Base-by-base conservation (phyloP, 1,139 yeast genomes). In the Lodderomyces jiufengensis region DNA sequence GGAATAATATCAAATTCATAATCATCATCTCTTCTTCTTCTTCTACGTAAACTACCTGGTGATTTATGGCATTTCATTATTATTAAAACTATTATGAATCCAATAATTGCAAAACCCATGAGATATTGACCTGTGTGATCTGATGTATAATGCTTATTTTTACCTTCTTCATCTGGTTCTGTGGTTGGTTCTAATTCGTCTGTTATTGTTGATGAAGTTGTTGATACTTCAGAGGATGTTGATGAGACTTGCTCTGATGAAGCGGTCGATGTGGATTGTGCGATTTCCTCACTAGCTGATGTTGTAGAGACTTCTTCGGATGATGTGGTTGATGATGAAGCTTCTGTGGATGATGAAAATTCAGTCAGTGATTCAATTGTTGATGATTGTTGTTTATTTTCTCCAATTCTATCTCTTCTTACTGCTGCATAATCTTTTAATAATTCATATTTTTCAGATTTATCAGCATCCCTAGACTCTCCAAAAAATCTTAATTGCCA, bases 401-500 rank as follows among this genome's bases (percentile, higher is more conserved):
- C 27, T n/a, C 25, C 20, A 20, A 28, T 29, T 31, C 37, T 35
- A 9, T 49, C 45, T 41, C 70, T 56, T 49, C 74, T 58, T 6
- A 56, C 57, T 10, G 54, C 50, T 7, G 73, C 73, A 45, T 70
- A 70, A 47, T 70, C 73, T 33, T 52, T 59, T 21, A 54, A 58
- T 30, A 71, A 54, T 36, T 70, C 69, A 43, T 49, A 69, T 27
- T 59, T 59, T 42, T 69, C 74, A 1, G 85, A 88, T 53, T 76
- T 75, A 2, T 68, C 55, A 1, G 80, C 74, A 55, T 85, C 88
- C 28, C 66, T 69, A 11, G 80, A 66, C 54, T 82, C 95, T 14
- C 98, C 98, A 69, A 86, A 94, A 9, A 90, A 63, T 37, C 80
- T 75, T 52, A 92, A 58, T 54, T 81, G 82, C 95, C 96, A 92